phyloP scores from a whole-genome alignment of 768 basidiomycete genomes.

The Tricholoma furcatifolium region DNA sequence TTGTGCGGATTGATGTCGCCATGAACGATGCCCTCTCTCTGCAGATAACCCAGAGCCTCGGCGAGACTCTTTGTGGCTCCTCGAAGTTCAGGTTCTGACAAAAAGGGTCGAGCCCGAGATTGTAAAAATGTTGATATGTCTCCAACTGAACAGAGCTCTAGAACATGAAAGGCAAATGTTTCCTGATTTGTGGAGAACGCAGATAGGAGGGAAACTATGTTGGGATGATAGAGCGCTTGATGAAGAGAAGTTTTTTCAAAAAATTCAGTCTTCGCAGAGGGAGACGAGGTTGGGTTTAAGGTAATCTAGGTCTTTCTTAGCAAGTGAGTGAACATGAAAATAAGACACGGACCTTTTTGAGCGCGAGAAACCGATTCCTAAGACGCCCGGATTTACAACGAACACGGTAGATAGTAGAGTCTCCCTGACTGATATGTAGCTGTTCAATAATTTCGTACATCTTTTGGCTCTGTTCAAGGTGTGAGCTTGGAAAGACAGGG shows the following conservation, averaged over 20 bases:
- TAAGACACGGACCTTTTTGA: constrained; percentile 37
- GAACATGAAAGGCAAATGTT: constrained; percentile 35
- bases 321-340: background rate
- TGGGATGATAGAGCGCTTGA: constrained; percentile 46
- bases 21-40: constrained; percentile 41
- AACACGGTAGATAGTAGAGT: constrained; percentile 36
- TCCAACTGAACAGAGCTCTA: constrained; percentile 46
- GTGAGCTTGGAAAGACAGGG: background rate
- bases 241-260: constrained; percentile 28
- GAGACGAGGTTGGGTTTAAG: constrained; percentile 1
- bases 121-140: constrained; percentile 31
- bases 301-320: background rate
- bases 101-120: constrained; percentile 16
- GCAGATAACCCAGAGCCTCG: constrained; percentile 43
- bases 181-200: constrained; percentile 31
- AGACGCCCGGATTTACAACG: constrained; percentile 45
- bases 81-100: constrained; percentile 36
- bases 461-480: constrained; percentile 23
- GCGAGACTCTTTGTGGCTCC: constrained; percentile 36
- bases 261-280: constrained; percentile 8
- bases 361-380: constrained; percentile 37
- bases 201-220: constrained; percentile 45
- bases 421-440: constrained; percentile 22
- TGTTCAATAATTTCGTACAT: constrained; percentile 38
- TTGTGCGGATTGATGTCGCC: constrained; percentile 38